phyloP scores from a whole-genome alignment of 1,139 yeast species.

The Diutina scorzettiae region DNA sequence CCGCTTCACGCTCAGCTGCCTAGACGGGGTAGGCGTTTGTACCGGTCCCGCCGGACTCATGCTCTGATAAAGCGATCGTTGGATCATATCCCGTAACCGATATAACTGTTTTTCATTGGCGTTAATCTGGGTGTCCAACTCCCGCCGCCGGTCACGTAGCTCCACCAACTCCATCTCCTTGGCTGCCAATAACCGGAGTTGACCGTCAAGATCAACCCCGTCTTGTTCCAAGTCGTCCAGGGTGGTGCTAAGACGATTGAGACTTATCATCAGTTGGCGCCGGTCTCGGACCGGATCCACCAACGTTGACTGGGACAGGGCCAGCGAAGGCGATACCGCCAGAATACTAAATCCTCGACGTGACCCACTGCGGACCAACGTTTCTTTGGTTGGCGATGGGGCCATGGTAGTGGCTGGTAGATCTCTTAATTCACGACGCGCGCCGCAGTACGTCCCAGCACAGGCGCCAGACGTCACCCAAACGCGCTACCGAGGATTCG shows the following conservation, averaged over 20 bases:
- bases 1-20: not conserved
- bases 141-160: not conserved
- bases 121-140: not conserved
- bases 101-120: slow-evolving; percentile 1
- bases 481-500: too few species aligned
- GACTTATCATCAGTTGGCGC: not conserved
- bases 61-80: not conserved
- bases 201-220: not conserved
- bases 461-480: too few species aligned
- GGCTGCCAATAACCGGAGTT: slow-evolving; percentile 3
- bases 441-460: too few species aligned
- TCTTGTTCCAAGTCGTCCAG: not conserved
- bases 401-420: too few species aligned
- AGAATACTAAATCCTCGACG: slow-evolving; percentile 3
- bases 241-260: not conserved
- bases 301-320: not conserved
- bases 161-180: slow-evolving; percentile 4
- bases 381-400: too few species aligned
- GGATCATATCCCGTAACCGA: not conserved
- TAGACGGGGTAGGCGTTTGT: slow-evolving; percentile 1
- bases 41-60: not conserved
- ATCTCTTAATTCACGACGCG: too few species aligned
- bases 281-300: not conserved
- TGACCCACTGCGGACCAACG: not conserved
- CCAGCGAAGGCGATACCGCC: not conserved